A percentile compares a stretch with the other conserved stretches of the same genome.
Conservation (phyloP, 225 moss, liverwort and hornwort genomes). For the Antitrichia curtipendula region DNA sequence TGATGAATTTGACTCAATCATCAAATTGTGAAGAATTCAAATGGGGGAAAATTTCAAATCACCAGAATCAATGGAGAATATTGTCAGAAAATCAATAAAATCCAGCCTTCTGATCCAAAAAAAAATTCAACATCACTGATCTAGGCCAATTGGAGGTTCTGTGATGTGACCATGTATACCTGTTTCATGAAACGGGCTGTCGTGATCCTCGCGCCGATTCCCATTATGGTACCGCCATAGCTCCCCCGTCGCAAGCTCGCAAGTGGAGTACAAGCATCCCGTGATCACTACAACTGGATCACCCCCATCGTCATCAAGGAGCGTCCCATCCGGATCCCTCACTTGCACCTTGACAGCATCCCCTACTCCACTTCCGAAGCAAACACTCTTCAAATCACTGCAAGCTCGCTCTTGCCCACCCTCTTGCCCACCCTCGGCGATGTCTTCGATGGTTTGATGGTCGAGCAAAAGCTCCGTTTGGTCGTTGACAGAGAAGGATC, state of each 20-base stretch:
- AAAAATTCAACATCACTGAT: slow-evolving; percentile 73
- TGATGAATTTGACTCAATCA: neutral
- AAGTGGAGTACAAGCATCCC: slow-evolving; percentile 55
- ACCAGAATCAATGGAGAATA: neutral
- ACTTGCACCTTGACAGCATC: neutral
- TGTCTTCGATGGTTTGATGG: slow-evolving; percentile 61
- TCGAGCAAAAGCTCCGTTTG: slow-evolving; percentile 22
- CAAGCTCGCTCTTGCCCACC: neutral
- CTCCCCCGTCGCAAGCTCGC: slow-evolving; percentile 34
- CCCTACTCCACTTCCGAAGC: neutral
- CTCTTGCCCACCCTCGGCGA: neutral
- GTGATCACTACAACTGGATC: slow-evolving; percentile 22
- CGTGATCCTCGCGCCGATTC: neutral
- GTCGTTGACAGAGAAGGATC: slow-evolving; percentile 63
- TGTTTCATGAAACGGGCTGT: neutral
- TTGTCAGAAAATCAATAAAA: neutral
- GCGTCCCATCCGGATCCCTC: slow-evolving; percentile 48
- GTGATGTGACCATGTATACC: neutral
- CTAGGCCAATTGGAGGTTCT: slow-evolving; percentile 50
- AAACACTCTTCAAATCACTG: neutral
- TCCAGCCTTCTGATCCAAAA: slow-evolving; percentile 45
- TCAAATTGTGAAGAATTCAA: neutral
- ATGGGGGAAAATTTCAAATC: neutral
- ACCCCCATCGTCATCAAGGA: neutral
- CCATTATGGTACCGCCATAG: neutral